phyloP scores from a whole-genome alignment of 805 yeast species.

The Wickerhamomyces pijperi region DNA sequence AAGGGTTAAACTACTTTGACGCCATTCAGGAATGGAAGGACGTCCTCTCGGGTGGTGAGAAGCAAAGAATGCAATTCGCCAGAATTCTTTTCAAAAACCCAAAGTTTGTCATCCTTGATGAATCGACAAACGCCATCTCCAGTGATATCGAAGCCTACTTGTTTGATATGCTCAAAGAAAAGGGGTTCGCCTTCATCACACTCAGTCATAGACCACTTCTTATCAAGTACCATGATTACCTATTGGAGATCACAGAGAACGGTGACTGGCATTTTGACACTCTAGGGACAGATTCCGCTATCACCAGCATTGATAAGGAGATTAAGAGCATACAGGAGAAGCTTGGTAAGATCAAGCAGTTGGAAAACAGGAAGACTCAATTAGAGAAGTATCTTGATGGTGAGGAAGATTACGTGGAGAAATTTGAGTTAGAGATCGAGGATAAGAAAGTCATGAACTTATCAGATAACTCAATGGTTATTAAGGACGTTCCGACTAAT shows the following conservation, averaged over 20 bases:
- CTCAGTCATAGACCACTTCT: slow-evolving; percentile 75
- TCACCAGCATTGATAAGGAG: slow-evolving; percentile 63
- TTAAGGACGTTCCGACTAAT: neutral
- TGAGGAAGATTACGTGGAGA: slow-evolving; percentile 6
- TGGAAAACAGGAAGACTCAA: slow-evolving; percentile 51
- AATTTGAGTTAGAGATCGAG: neutral
- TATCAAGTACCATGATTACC: slow-evolving; percentile 73
- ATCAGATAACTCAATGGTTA: neutral
- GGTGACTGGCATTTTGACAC: slow-evolving; percentile 53
- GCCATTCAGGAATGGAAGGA: slow-evolving; percentile 69
- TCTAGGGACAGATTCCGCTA: slow-evolving; percentile 53
- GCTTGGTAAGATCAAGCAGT: slow-evolving; percentile 42
- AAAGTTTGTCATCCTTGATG: slow-evolving; percentile 75
- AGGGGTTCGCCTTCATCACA: slow-evolving; percentile 68
- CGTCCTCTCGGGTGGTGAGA: slow-evolving; percentile 93
- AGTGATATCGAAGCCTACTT: slow-evolving; percentile 82
- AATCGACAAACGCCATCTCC: slow-evolving; percentile 88
- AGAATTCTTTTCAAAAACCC: slow-evolving; percentile 74
- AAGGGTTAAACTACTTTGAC: slow-evolving; percentile 34
- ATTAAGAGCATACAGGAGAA: slow-evolving; percentile 55
- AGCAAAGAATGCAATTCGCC: slow-evolving; percentile 84
- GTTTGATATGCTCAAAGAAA: slow-evolving; percentile 61
- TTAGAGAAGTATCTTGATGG: slow-evolving; percentile 30
- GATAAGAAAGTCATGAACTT: neutral
- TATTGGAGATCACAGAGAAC: slow-evolving; percentile 55